A percentile compares a stretch with the other conserved stretches of the same genome.
phyloP scores from a whole-genome alignment of 2,329 filamentous ascomycete genomes.

The Trichoderma aggressivum region DNA sequence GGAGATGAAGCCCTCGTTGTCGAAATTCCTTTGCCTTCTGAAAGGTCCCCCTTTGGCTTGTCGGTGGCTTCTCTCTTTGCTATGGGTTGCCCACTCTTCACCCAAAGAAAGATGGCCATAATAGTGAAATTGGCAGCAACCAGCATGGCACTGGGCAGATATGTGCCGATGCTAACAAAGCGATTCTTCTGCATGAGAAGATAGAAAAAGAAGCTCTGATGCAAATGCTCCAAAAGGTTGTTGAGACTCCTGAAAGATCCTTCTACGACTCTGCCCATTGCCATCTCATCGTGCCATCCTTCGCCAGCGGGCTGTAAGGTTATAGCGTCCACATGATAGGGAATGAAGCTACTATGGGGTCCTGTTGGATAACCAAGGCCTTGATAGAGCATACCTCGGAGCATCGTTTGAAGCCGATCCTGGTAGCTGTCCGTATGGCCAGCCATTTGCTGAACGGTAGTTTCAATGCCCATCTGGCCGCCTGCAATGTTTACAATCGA shows the following conservation, averaged over 20 bases:
- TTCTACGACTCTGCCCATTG: conserved; percentile 83
- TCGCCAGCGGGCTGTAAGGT: conserved; percentile 86
- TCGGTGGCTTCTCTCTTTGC: not conserved
- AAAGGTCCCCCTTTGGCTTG: conserved; percentile 11
- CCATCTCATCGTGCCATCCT: conserved; percentile 98
- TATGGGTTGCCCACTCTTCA: conserved; percentile 68
- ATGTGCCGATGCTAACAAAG: conserved; percentile 97
- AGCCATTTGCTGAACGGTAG: conserved; percentile 83
- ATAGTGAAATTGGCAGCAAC: conserved; percentile 93
- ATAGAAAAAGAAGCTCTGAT: conserved; percentile 99
- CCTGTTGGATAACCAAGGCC: conserved; percentile 85
- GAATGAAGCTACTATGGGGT: conserved; percentile 92
- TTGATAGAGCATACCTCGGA: conserved; percentile 89
- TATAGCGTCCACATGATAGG: conserved; percentile 95
- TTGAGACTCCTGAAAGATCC: conserved; percentile 91
- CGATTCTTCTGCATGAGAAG: conserved; percentile 85
- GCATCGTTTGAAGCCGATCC: conserved; percentile 81
- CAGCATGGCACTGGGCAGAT: conserved; percentile 95
- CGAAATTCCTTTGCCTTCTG: not conserved
- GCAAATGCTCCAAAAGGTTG: conserved; percentile 91
- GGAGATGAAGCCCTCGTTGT: not conserved
- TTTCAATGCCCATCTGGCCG: conserved; percentile 87
- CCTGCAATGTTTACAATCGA: conserved; percentile 83
- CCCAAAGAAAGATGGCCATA: conserved; percentile 91
- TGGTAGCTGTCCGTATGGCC: conserved; percentile 76